phyloP scores from a whole-genome alignment of 306 rosid species.

The Glycine latifolia region DNA sequence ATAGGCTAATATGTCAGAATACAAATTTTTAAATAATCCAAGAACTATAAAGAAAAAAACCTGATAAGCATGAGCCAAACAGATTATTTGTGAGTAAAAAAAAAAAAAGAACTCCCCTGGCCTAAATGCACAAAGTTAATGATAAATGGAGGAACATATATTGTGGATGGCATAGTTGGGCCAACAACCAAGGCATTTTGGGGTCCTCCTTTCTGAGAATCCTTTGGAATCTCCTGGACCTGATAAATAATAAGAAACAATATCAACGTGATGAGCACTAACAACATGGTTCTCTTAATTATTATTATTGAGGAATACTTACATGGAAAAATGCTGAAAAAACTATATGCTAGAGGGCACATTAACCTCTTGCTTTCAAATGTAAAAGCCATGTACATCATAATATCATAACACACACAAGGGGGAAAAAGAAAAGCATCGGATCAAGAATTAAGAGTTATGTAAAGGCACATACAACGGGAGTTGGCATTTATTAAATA shows the following conservation, averaged over 20 bases:
- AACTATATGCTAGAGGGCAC: no score
- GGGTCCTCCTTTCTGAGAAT: slow-evolving; percentile 56
- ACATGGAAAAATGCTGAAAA: slow-evolving; percentile 3
- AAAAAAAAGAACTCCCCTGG: background rate
- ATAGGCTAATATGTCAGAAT: slow-evolving; percentile 5
- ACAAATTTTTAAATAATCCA: background rate
- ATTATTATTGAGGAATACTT: slow-evolving; percentile 10
- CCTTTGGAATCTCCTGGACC: slow-evolving; percentile 71
- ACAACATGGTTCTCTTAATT: slow-evolving; percentile 2
- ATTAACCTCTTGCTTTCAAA: no score
- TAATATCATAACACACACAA: no score
- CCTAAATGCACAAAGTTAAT: background rate
- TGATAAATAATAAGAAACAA: slow-evolving; percentile 43
- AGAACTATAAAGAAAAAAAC: background rate
- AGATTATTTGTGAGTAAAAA: no score
- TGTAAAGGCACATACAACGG: no score
- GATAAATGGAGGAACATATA: slow-evolving; percentile 23
- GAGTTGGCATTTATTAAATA: no score
- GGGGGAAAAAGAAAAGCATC: no score
- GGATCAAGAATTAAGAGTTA: no score
- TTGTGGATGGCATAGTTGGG: slow-evolving; percentile 74
- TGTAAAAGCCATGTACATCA: no score
- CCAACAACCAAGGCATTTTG: slow-evolving; percentile 88
- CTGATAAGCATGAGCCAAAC: slow-evolving; percentile 18
- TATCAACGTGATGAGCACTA: slow-evolving; percentile 31